Base-by-base conservation (phyloP, 495 filamentous ascomycete genomes). In the Penicillium turbatum region DNA sequence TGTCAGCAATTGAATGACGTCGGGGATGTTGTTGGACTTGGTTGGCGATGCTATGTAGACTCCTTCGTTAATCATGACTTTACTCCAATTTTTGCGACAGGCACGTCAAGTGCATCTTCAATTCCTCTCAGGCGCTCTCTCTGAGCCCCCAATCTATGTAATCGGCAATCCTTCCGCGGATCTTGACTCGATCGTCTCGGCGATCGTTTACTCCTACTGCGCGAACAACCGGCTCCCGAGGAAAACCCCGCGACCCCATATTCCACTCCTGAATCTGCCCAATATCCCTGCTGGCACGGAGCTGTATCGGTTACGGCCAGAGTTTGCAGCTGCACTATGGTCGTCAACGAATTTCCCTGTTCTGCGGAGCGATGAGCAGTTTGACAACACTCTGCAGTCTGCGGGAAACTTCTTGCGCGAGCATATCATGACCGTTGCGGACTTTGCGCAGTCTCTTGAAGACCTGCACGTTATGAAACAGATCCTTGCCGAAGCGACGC, bases 151-250 rank as follows among this genome's bases (percentile, higher is more conserved):
- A 0, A 63, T 77, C 47, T 77, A 75, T 60, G 73, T 78, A 17
- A 61, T 78, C 44, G 75, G 75, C 54, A 78, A 78, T 41, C 69
- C 72, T 47, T 71, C 72, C 21, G 67, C 71, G 80, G 93, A 98
- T 65, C 85, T 98, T 62, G 93, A 98, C 71, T 96, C 95, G 11
- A 81, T 97, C 49, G 87, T 88, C 68, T 89, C 83, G 32, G 82
- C 92, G 13, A 71, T 97, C n/a, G 67, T 95, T 39, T 88, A 89
- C 42, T 86, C 92, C 38, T 97, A 96, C 72, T 79, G 95, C 52
- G 83, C 84, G 51, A 64, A 66, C 39, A 74, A 76, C 48, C 61
- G 72, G 5, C 68, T 71, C 19, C 69, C 71, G 71, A 59, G 73
- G 67, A 55, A 69, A 67, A 47, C 71, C 57, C 57, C 65, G 26